Evolutionary conservation across 75 land plant genomes (phyloP).

Genomic region (Cupressus sempervirens): DNA sequence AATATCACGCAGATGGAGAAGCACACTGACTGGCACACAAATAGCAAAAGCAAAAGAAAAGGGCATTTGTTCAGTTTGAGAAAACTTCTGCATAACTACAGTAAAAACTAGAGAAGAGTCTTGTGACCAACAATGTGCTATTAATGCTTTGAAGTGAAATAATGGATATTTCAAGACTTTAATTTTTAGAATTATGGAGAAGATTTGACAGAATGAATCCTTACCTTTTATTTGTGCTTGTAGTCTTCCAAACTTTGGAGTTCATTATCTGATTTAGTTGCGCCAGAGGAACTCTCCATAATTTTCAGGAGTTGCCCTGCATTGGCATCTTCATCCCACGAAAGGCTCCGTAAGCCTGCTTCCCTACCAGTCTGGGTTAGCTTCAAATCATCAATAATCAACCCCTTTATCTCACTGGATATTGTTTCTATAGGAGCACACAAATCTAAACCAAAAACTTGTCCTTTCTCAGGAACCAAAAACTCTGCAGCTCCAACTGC

Average conservation of each 20-base stretch:
- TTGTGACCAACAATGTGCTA: background rate
- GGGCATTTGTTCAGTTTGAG: background rate
- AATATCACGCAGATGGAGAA: background rate
- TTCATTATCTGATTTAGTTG: constrained; percentile 1
- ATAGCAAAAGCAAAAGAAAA: background rate
- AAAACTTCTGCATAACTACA: background rate
- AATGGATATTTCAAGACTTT: background rate
- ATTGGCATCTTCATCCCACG: constrained; percentile 30
- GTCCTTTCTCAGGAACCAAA: constrained; percentile 19
- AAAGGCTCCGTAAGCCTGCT: constrained; percentile 15
- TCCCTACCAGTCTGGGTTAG: constrained; percentile 15
- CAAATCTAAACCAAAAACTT: constrained; percentile 14
- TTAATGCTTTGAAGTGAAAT: background rate
- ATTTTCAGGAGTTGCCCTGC: constrained; percentile 16
- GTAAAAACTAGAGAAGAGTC: background rate
- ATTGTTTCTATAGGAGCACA: background rate
- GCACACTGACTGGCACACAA: constrained; percentile 1
- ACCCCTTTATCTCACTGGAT: constrained; percentile 7
- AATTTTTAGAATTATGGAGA: background rate
- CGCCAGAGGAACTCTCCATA: constrained; percentile 13
- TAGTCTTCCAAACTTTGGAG: background rate
- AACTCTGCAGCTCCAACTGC: constrained; percentile 31
- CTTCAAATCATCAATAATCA: constrained; percentile 4
- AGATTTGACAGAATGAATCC: background rate
- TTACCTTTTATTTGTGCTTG: background rate